Base-by-base conservation (phyloP, 371 early-diverging fungal species). In the Sporodiniella umbellata region DNA sequence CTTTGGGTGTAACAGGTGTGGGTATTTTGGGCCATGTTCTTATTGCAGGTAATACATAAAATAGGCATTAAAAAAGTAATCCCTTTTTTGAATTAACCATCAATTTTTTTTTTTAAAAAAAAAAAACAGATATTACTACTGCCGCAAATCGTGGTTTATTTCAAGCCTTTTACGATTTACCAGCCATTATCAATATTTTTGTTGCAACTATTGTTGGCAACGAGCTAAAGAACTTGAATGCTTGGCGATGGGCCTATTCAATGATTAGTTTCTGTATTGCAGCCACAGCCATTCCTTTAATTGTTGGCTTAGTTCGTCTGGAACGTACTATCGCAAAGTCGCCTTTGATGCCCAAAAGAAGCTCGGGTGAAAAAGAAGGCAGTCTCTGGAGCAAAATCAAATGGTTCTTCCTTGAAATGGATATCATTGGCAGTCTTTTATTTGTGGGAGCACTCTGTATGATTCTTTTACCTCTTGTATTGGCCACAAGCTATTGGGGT, bases 381-480 rank as follows among this genome's bases (percentile, higher is more conserved):
- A n/a, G n/a, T n/a, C n/a, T n/a, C n/a, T n/a, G n/a, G n/a, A n/a
- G n/a, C n/a, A 47, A 26, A 26, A 51, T 53, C 4, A 45, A 7
- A 46, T 24, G 66, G 56, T 33, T 70, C 25, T 47, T 63, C 33
- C 57, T 58, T 26, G 76, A 76, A 53, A 56, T 73, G 22, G 79
- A 78, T 50, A 52, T 60, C 8, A 31, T 75, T 22, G 79, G 79
- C 6, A 68, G 69, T 26, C 1, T 71, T 0, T 58, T 78, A 39
- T 58, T 78, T 24, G 60, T 73, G n/a, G 60, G 60, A 10, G 70
- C 61, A 26, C 60, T 78, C 38, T 64, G 64, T 30, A 47, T 73
- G 51, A 62, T 73, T 1, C 44, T 78, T 7, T 46, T 78, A 25
- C 79, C 79, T 10, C 55, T 75, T 24, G 69, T 73, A 1, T 58